phyloP scores from a whole-genome alignment of 1,284 basidiomycete genomes.

The Cryptococcus depauperatus region DNA sequence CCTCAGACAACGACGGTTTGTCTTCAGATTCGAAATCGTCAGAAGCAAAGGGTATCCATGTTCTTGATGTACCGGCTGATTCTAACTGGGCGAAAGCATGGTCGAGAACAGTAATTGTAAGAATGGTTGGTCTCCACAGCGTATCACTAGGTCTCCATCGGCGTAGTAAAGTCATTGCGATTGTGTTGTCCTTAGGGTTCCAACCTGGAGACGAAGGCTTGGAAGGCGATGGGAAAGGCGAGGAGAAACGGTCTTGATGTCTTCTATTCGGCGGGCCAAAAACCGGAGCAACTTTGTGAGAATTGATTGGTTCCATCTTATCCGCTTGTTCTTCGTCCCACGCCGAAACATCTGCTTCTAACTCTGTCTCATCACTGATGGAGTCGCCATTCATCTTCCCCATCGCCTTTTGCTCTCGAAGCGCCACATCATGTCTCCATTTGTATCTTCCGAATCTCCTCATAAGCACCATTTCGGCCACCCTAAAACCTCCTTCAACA shows the following conservation, averaged over 20 bases:
- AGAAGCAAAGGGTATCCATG: background rate
- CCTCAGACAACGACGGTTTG: background rate
- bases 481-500: conserved; percentile 68
- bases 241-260: conserved; percentile 7
- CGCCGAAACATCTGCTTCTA: background rate
- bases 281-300: conserved; percentile 8
- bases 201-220: background rate
- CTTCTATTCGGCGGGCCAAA: conserved; percentile 28
- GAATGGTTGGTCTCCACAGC: conserved; percentile 31
- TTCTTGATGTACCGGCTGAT: background rate
- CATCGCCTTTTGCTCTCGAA: conserved; percentile 13
- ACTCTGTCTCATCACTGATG: background rate
- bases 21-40: background rate
- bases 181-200: background rate
- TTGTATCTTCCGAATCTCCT: conserved; percentile 50
- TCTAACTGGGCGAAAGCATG: background rate
- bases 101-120: conserved; percentile 30
- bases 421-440: conserved; percentile 13
- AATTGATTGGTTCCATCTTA: background rate
- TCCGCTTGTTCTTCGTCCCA: background rate
- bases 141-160: conserved; percentile 37
- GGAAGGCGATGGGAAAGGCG: conserved; percentile 5
- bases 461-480: conserved; percentile 71
- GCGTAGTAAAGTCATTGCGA: conserved; percentile 13
- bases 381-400: background rate